phyloP scores from a whole-genome alignment of 176 grass and related monocot genomes.

The Neostapfia colusana region DNA sequence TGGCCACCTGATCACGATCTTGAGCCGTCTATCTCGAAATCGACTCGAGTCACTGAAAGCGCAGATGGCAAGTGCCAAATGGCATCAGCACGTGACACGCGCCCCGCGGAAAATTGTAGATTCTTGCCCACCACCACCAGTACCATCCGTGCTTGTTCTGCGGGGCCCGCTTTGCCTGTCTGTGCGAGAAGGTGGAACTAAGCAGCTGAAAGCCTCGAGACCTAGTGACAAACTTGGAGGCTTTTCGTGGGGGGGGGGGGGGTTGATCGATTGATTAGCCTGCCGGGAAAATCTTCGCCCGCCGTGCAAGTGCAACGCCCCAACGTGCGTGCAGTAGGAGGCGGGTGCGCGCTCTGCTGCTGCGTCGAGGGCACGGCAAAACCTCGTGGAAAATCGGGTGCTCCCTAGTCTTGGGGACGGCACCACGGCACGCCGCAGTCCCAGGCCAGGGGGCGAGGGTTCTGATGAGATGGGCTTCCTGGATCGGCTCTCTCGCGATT shows the following conservation, averaged over 20 bases:
- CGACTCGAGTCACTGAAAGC: background rate
- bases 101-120: background rate
- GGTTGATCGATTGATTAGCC: no score
- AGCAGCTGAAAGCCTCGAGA: background rate
- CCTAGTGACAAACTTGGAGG: no score
- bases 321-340: background rate
- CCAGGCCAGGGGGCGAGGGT: no score
- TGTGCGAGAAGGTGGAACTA: background rate
- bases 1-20: no score
- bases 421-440: no score
- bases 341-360: background rate
- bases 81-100: background rate
- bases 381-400: no score
- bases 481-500: no score
- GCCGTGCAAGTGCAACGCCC: background rate
- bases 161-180: background rate
- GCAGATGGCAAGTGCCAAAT: background rate
- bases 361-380: background rate
- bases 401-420: no score
- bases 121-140: background rate
- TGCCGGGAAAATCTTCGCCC: no score
- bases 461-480: no score
- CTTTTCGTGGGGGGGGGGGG: no score
- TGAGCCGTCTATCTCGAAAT: no score
- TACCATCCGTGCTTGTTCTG: background rate